Evolutionary conservation across 441 rosid genomes (phyloP), one percentile per base, ranked within the genome.

Genomic region (Arabidopsis hybrid): DNA sequence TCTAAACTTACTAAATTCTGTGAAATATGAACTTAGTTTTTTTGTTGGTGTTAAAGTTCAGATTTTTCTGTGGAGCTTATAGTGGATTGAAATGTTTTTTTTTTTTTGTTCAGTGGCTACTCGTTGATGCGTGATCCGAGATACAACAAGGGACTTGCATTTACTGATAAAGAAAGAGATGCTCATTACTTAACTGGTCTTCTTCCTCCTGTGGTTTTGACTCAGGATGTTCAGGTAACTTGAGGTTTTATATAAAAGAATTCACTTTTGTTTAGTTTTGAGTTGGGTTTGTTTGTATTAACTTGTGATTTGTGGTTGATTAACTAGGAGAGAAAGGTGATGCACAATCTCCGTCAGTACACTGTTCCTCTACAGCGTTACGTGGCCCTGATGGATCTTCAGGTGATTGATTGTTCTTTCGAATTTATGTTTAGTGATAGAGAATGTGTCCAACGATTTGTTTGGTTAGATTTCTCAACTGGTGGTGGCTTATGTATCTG

Each of bases 141-240:
- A 70, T 91, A 91, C 85, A 92, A 95, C 85, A 95, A 95, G 71
- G 98, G 99, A 72, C 91, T 91, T 70, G 96, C 96, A 46, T 92
- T 95, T 80, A 70, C 80, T 62, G 90, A 86, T 73, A 85, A 84
- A 76, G 97, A 95, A 80, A 88, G 98, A 84, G 97, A 95, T 81
- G 95, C 93, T 5, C 98, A 92, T 75, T 92, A 88, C 84, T 78
- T 95, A 82, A 88, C 91, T 13, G 96, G 98, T 77, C 98, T 95
- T 86, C 84, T 95, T 69, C 99, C 99, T 4, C 98, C 99, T 7
- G 87, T 83, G 7, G 47, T 86, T 50, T n/a, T 87, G 4, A 79
- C 58, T 77, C 99, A 92, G 82, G 95, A 90, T 42, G 92, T 86
- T 79, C 98, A 93, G 97, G 98, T 89, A 16, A 71, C 1, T 63